These are phyloP conservation scores for Rhodofomes roseus DNA, from an alignment of 1,284 basidiomycete species.

Conservation along the genomic window DNA sequence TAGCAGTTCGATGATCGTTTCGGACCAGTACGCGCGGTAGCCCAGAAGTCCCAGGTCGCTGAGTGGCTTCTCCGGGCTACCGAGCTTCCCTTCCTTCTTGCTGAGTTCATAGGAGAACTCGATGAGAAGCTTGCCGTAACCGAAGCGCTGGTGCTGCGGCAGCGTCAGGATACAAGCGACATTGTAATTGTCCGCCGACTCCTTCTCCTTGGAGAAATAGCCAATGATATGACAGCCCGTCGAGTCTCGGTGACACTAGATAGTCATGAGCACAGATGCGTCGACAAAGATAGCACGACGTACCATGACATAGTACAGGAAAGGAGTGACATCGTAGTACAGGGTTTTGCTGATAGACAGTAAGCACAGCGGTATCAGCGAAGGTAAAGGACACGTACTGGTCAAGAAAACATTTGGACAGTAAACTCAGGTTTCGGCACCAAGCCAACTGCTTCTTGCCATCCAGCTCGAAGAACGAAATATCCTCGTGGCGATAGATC, in stretches of 20 bases:
- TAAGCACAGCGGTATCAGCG: conserved; percentile 18
- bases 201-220: conserved; percentile 99
- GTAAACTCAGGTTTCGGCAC: conserved; percentile 95
- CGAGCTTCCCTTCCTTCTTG: conserved; percentile 94
- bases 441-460: conserved; percentile 94
- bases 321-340: conserved; percentile 99
- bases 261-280: conserved; percentile 4
- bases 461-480: conserved; percentile 98
- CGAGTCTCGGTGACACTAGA: conserved; percentile 81
- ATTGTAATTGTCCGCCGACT: conserved; percentile 97
- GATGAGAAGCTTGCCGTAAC: conserved; percentile 94
- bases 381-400: conserved; percentile 50
- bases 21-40: conserved; percentile 97
- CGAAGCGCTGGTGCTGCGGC: conserved; percentile 95
- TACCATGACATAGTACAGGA: conserved; percentile 99
- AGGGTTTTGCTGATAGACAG: conserved; percentile 81
- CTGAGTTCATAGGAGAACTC: conserved; percentile 98
- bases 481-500: conserved; percentile 95
- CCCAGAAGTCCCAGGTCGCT: conserved; percentile 91
- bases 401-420: conserved; percentile 98
- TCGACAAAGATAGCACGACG: conserved; percentile 16
- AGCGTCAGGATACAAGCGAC: conserved; percentile 98
- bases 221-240: conserved; percentile 93
- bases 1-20: conserved; percentile 92
- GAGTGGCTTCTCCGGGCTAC: conserved; percentile 97